These are phyloP conservation scores for Physaria fendleri DNA, from an alignment of 345 rosid species.

Conservation along the genomic window DNA sequence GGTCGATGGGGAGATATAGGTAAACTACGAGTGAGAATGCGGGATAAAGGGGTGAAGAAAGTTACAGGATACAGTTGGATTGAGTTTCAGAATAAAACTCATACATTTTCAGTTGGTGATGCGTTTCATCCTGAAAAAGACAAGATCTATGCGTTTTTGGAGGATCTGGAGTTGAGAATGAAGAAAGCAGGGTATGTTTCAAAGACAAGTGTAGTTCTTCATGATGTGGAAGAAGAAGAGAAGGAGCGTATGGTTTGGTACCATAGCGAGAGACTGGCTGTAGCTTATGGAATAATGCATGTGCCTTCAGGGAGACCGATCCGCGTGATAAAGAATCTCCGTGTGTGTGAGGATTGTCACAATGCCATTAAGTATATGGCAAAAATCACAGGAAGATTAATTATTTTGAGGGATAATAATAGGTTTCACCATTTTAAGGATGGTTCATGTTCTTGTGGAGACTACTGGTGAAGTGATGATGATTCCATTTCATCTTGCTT, in stretches of 20 bases:
- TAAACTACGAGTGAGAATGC: constrained; percentile 55
- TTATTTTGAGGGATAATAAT: constrained; percentile 58
- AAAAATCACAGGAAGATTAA: constrained; percentile 49
- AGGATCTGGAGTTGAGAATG: constrained; percentile 54
- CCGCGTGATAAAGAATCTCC: constrained; percentile 61
- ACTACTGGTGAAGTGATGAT: constrained; percentile 45
- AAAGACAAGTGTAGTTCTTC: constrained; percentile 53
- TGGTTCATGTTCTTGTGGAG: constrained; percentile 71
- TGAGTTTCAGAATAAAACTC: constrained; percentile 56
- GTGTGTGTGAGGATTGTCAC: constrained; percentile 68
- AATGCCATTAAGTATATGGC: constrained; percentile 55
- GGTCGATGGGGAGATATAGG: constrained; percentile 63
- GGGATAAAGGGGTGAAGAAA: constrained; percentile 57
- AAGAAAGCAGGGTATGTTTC: constrained; percentile 51
- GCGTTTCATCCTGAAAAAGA: constrained; percentile 50
- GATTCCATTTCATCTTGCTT: neutral
- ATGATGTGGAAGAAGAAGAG: constrained; percentile 77
- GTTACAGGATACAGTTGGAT: constrained; percentile 65
- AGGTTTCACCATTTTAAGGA: constrained; percentile 63
- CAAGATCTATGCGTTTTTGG: constrained; percentile 47
- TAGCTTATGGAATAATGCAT: constrained; percentile 50
- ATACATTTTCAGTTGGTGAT: constrained; percentile 57
- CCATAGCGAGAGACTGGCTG: constrained; percentile 71
- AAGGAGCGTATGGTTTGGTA: constrained; percentile 61
- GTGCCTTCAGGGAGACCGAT: constrained; percentile 53